phyloP scores from a whole-genome alignment of 73 alveolate species.

The Tetrahymena borealis region DNA sequence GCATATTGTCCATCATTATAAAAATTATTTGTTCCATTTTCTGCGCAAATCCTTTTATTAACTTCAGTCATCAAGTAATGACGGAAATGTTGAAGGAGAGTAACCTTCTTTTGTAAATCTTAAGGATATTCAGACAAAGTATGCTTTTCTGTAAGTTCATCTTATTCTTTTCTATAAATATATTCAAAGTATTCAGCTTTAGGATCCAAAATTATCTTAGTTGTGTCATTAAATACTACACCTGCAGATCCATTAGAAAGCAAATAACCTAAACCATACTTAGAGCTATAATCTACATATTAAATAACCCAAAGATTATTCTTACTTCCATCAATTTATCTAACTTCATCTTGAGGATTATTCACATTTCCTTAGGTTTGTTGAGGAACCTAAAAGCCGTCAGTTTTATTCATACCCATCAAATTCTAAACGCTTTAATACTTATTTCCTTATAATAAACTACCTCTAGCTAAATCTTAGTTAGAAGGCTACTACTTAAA shows the following conservation, averaged over 20 bases:
- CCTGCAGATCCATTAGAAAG: constrained; percentile 75
- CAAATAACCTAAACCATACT: constrained; percentile 84
- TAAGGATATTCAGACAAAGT: constrained; percentile 68
- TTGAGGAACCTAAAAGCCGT: background rate
- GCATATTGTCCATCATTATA: background rate
- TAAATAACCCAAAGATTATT: constrained; percentile 79
- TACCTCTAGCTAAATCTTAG: background rate
- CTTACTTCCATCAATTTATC: constrained; percentile 5
- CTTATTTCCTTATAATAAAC: background rate
- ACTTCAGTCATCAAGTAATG: constrained; percentile 66
- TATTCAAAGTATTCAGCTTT: constrained; percentile 58
- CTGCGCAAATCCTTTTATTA: constrained; percentile 24
- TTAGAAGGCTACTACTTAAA: background rate
- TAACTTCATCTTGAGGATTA: background rate
- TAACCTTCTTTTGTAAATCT: constrained; percentile 84
- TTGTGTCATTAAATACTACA: constrained; percentile 79
- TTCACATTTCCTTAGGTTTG: background rate
- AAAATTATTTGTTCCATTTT: constrained; percentile 2
- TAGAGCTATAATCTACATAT: constrained; percentile 86
- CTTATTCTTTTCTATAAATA: constrained; percentile 14
- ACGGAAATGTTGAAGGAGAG: constrained; percentile 81
- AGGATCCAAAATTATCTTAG: constrained; percentile 74
- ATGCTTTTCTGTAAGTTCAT: constrained; percentile 23
- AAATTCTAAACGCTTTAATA: background rate
- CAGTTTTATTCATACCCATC: background rate